phyloP scores from a whole-genome alignment of 306 rosid genomes.

The Betula pendula region DNA sequence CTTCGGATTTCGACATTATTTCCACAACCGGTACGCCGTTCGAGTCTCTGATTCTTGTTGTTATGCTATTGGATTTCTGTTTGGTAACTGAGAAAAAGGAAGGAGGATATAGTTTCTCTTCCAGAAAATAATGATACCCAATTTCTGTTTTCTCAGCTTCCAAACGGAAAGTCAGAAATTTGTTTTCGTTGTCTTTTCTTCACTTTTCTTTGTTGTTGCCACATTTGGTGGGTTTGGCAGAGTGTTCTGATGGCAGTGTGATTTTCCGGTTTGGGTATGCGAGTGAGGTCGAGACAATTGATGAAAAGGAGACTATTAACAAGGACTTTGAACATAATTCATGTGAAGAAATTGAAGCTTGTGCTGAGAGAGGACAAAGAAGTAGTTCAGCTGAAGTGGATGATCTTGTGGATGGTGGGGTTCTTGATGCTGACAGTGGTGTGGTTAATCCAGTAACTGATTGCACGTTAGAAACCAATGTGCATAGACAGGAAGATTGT shows the following conservation, averaged over 20 bases:
- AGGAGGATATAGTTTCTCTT: neutral
- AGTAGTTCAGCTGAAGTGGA: slow-evolving; percentile 17
- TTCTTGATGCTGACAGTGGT: slow-evolving; percentile 18
- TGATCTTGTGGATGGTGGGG: slow-evolving; percentile 30
- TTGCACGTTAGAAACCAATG: neutral
- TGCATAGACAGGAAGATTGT: slow-evolving; percentile 22
- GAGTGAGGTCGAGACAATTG: slow-evolving; percentile 35
- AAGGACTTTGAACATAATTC: slow-evolving; percentile 29
- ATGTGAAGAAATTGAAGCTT: slow-evolving; percentile 29
- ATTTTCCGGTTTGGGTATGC: slow-evolving; percentile 52
- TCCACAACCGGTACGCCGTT: slow-evolving; percentile 47
- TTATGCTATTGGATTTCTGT: slow-evolving; percentile 23
- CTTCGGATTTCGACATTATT: slow-evolving; percentile 40
- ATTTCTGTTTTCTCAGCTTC: neutral
- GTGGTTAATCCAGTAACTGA: neutral
- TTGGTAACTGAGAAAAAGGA: slow-evolving; percentile 1
- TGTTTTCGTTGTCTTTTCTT: neutral
- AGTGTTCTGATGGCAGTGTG: slow-evolving; percentile 55
- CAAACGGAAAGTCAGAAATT: neutral
- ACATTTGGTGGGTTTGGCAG: slow-evolving; percentile 46
- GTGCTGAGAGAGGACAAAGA: slow-evolving; percentile 6
- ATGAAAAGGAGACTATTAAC: slow-evolving; percentile 6
- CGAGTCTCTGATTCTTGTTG: neutral
- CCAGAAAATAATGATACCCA: neutral
- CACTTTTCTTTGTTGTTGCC: neutral